A percentile compares a stretch with the other conserved stretches of the same genome.
Conservation (phyloP, 768 basidiomycete species). For the Paxillus ammoniavirescens region DNA sequence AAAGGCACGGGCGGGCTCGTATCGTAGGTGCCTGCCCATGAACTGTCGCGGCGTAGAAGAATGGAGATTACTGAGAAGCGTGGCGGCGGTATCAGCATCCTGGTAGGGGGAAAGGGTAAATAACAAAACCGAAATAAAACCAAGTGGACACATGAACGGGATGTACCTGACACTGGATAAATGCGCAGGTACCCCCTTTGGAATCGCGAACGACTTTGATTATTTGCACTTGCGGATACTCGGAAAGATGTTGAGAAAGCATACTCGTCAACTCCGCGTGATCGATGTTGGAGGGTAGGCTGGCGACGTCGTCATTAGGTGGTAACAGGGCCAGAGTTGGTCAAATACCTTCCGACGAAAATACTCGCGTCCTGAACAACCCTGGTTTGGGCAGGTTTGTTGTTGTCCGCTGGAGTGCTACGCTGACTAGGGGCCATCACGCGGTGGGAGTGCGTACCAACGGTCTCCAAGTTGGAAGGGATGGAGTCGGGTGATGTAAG, state of each 20-base stretch:
- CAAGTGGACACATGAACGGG: not conserved
- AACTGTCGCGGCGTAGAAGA: constrained; percentile 57
- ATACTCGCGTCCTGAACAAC: constrained; percentile 75
- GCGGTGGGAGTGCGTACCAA: constrained; percentile 4
- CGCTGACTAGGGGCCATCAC: constrained; percentile 13
- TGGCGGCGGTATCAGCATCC: constrained; percentile 57
- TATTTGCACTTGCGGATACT: constrained; percentile 61
- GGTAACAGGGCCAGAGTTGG: not conserved
- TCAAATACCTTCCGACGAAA: constrained; percentile 75
- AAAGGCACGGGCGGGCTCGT: constrained; percentile 75
- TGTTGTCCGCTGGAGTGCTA: constrained; percentile 19
- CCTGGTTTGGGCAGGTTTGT: constrained; percentile 39
- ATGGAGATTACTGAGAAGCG: constrained; percentile 60
- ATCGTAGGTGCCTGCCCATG: constrained; percentile 71
- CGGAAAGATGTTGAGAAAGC: constrained; percentile 65
- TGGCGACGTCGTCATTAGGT: constrained; percentile 28
- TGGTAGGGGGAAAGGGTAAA: constrained; percentile 23
- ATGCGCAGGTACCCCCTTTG: constrained; percentile 79
- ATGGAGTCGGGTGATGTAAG: constrained; percentile 51
- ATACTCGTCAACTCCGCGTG: constrained; percentile 57
- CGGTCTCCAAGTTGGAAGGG: constrained; percentile 34
- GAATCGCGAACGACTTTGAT: constrained; percentile 73
- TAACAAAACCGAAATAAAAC: not conserved
- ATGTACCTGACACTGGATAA: constrained; percentile 80
- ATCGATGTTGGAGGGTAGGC: constrained; percentile 70